These are phyloP conservation scores for Dujonia santamariae DNA, from an alignment of 1,139 yeast genomes.

Conservation along the genomic window DNA sequence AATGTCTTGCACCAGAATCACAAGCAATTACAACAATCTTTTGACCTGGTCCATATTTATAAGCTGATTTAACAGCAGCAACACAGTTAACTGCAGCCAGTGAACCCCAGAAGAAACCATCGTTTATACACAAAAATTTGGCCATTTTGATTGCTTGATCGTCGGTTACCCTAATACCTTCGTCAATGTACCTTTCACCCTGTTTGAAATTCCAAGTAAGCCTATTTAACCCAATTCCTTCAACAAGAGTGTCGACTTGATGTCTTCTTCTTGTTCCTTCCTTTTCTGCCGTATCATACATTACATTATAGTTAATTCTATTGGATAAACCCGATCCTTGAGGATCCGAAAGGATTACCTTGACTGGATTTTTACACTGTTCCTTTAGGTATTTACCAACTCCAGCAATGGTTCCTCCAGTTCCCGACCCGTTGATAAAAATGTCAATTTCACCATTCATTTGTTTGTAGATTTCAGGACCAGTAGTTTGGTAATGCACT, in stretches of 20 bases:
- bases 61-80: conserved; percentile 74
- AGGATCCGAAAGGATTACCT: conserved; percentile 80
- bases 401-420: conserved; percentile 86
- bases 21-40: conserved; percentile 85
- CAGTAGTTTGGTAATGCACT: conserved; percentile 78
- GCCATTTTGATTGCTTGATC: conserved; percentile 87
- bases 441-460: conserved; percentile 62
- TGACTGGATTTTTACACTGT: conserved; percentile 28
- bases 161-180: conserved; percentile 76
- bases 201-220: conserved; percentile 75
- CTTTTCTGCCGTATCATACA: conserved; percentile 84
- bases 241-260: conserved; percentile 92
- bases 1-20: conserved; percentile 86
- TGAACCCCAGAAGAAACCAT: conserved; percentile 89
- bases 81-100: conserved; percentile 92
- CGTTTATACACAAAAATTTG: conserved; percentile 70
- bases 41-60: conserved; percentile 57
- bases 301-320: conserved; percentile 82
- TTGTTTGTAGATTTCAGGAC: conserved; percentile 84
- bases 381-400: conserved; percentile 72
- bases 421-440: conserved; percentile 76
- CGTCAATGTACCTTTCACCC: conserved; percentile 72
- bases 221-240: conserved; percentile 90
- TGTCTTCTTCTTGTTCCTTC: conserved; percentile 95
- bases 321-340: conserved; percentile 92